Evolutionary conservation across 371 early-diverging fungal genomes (phyloP).

Genomic region (Apophysomyces trapeziformis): DNA sequence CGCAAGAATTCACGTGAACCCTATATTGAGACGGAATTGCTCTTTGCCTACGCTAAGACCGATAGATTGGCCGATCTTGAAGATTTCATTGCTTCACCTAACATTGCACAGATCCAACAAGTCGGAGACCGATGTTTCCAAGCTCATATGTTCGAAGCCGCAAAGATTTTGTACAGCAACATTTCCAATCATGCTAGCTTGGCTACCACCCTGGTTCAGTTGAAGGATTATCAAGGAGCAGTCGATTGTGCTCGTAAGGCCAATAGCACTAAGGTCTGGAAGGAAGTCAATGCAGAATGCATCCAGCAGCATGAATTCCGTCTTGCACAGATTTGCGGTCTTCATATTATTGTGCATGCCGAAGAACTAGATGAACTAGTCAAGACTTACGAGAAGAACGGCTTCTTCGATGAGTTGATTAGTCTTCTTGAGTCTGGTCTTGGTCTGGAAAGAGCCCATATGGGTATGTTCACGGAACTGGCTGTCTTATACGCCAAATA

Average conservation of each 20-base stretch:
- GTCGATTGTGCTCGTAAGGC: constrained; percentile 98
- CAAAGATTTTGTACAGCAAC: constrained; percentile 90
- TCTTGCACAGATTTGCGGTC: constrained; percentile 96
- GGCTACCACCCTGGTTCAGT: constrained; percentile 92
- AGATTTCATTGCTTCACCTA: constrained; percentile 89
- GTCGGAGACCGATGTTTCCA: constrained; percentile 97
- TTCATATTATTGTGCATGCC: constrained; percentile 94
- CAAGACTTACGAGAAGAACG: constrained; percentile 85
- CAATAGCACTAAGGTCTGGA: constrained; percentile 96
- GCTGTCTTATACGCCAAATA: constrained; percentile 96
- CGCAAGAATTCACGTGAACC: constrained; percentile 93
- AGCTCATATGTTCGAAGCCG: constrained; percentile 89
- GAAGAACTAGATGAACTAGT: constrained; percentile 93
- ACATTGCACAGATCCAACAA: constrained; percentile 88
- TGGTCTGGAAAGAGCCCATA: constrained; percentile 97
- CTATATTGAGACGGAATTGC: constrained; percentile 88
- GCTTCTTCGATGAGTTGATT: constrained; percentile 90
- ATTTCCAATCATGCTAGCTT: constrained; percentile 96
- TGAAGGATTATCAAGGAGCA: constrained; percentile 94
- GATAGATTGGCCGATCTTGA: constrained; percentile 91
- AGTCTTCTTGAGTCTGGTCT: constrained; percentile 90
- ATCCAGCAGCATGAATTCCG: constrained; percentile 93
- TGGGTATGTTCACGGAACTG: constrained; percentile 99
- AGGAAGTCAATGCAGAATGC: constrained; percentile 95
- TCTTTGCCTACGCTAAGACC: constrained; percentile 95